phyloP scores from a whole-genome alignment of 2,329 filamentous ascomycete species.

The Penicillium sp. region DNA sequence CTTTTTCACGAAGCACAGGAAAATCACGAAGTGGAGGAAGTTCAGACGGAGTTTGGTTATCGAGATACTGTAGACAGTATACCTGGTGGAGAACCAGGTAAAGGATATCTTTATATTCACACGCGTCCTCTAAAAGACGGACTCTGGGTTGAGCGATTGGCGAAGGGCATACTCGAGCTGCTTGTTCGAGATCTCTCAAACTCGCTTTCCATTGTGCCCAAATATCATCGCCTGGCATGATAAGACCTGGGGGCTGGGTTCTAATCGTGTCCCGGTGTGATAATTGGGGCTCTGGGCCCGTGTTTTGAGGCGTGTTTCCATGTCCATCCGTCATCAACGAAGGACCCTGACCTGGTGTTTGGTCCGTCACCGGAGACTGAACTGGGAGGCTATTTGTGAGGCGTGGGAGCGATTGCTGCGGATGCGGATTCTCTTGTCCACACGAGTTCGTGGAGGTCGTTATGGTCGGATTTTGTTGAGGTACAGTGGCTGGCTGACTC shows the following conservation, averaged over 20 bases:
- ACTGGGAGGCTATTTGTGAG: neutral
- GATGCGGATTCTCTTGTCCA: neutral
- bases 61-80: conserved; percentile 54
- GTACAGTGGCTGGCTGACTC: neutral
- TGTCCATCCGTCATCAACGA: neutral
- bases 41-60: conserved; percentile 18
- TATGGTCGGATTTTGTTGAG: neutral
- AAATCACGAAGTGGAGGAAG: conserved; percentile 20
- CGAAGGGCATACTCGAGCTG: neutral
- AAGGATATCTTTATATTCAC: conserved; percentile 53
- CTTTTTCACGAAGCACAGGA: conserved; percentile 36
- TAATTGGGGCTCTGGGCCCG: neutral
- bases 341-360: neutral
- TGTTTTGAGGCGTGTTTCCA: neutral
- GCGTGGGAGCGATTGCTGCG: neutral
- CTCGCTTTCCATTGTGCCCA: conserved; percentile 11
- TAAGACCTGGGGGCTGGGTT: neutral
- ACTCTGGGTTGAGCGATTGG: conserved; percentile 44
- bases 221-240: neutral
- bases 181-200: neutral
- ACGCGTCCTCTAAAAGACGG: conserved; percentile 56
- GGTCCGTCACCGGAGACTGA: neutral
- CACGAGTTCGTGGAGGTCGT: neutral
- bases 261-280: neutral
- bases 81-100: conserved; percentile 64